A percentile compares a stretch with the other conserved stretches of the same genome.
Evolutionary conservation across 2,329 filamentous ascomycete genomes (phyloP).

Genomic region (Aspergillus ruber): DNA sequence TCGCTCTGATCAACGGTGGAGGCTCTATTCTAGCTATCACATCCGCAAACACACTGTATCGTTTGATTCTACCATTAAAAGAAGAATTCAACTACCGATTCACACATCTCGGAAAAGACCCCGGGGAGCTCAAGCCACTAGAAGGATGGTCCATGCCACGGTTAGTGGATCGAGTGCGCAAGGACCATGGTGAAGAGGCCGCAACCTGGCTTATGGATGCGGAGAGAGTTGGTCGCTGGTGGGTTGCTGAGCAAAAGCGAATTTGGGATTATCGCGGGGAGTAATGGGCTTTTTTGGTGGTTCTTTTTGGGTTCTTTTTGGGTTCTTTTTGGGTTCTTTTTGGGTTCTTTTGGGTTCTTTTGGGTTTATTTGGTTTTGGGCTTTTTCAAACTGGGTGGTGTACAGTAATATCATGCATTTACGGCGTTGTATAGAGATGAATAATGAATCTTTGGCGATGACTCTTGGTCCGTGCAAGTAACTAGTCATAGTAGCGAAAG

Average conservation of each 20-base stretch:
- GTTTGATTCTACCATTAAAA: slow-evolving; percentile 66
- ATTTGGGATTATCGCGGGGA: slow-evolving; percentile 20
- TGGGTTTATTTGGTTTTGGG: not conserved
- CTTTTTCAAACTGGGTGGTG: not conserved
- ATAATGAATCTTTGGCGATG: too few species aligned
- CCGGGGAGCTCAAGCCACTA: slow-evolving; percentile 25
- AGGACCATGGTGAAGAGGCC: slow-evolving; percentile 24
- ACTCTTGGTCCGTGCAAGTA: too few species aligned
- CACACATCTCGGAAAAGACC: slow-evolving; percentile 28
- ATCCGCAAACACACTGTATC: slow-evolving; percentile 67
- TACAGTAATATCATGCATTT: not conserved
- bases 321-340: not conserved
- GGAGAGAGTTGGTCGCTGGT: slow-evolving; percentile 33
- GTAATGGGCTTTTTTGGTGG: not conserved
- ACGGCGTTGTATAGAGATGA: not conserved
- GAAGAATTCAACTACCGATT: slow-evolving; percentile 55
- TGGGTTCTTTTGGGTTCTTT: not conserved
- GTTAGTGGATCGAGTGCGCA: slow-evolving; percentile 17
- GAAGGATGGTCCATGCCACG: slow-evolving; percentile 24
- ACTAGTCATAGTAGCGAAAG: too few species aligned
- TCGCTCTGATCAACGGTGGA: slow-evolving; percentile 29
- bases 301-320: not conserved
- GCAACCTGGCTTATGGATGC: slow-evolving; percentile 31
- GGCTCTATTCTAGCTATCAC: slow-evolving; percentile 53
- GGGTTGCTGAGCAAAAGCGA: slow-evolving; percentile 24